Conservation (phyloP, 2,329 filamentous ascomycete genomes). For the Cytospora paraplurivora region DNA sequence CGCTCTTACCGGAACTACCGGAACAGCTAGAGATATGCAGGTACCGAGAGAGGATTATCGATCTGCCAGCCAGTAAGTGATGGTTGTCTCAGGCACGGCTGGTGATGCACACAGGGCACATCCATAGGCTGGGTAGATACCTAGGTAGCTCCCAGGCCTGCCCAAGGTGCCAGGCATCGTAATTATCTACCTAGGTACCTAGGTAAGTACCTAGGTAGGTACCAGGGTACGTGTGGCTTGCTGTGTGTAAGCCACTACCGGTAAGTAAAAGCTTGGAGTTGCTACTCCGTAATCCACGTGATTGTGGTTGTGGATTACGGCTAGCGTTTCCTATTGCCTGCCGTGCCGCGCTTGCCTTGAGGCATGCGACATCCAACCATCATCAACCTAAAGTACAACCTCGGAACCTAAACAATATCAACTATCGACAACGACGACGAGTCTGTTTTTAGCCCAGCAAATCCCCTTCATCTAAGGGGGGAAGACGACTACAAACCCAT, state of each 20-base stretch:
- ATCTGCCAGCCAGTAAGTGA: too few relatives aligned
- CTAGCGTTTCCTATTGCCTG: conserved; percentile 4
- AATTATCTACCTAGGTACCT: not conserved
- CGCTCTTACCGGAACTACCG: too few relatives aligned
- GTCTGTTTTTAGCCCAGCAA: not conserved
- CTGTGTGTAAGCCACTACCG: not conserved
- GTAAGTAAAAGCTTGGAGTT: too few relatives aligned
- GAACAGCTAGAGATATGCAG: too few relatives aligned
- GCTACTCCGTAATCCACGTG: conserved; percentile 15
- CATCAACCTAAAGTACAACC: not conserved
- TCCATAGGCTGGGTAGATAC: too few relatives aligned
- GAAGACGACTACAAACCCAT: not conserved
- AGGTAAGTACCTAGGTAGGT: not conserved
- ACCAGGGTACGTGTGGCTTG: not conserved
- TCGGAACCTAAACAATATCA: not conserved
- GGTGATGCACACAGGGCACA: too few relatives aligned
- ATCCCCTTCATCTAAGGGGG: not conserved
- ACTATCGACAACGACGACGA: conserved; percentile 4
- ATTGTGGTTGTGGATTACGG: conserved; percentile 5
- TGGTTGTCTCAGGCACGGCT: too few relatives aligned
- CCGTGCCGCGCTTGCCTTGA: not conserved
- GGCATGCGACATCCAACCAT: conserved; percentile 3
- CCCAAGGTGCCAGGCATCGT: not conserved
- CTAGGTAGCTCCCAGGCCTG: too few relatives aligned
- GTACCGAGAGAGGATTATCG: too few relatives aligned